Evolutionary conservation across 306 rosid genomes (phyloP).

Genomic region (Cucurbita ficifolia): DNA sequence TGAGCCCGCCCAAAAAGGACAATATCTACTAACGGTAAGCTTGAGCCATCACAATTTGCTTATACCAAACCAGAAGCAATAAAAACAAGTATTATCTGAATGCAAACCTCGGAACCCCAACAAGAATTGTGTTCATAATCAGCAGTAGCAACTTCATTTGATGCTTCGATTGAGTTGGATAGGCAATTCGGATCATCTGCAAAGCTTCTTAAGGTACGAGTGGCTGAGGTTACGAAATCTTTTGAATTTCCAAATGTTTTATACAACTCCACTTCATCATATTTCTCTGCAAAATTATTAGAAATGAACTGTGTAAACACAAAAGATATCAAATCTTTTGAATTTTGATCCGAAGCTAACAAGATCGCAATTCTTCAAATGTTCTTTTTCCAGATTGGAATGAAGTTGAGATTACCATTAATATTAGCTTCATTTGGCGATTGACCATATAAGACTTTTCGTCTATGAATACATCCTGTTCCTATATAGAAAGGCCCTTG

Average conservation of each 20-base stretch:
- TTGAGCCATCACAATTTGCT: too few species aligned
- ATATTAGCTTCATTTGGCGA: not conserved
- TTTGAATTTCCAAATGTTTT: not conserved
- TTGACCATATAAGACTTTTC: not conserved
- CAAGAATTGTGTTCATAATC: not conserved
- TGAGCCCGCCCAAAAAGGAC: too few species aligned
- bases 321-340: not conserved
- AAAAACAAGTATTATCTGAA: not conserved
- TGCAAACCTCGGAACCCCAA: constrained; percentile 12
- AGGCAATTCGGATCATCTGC: not conserved
- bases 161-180: not conserved
- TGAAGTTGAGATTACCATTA: not conserved
- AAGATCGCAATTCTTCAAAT: too few species aligned
- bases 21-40: too few species aligned
- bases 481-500: constrained; percentile 7
- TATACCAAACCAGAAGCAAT: too few species aligned
- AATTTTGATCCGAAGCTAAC: not conserved
- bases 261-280: not conserved
- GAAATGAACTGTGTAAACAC: not conserved
- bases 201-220: not conserved
- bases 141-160: constrained; percentile 9
- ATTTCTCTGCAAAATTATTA: not conserved
- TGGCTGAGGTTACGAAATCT: not conserved
- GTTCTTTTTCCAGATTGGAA: not conserved
- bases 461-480: constrained; percentile 6